A percentile compares a stretch with the other conserved stretches of the same genome.
Conservation (phyloP, 176 grass and related monocot genomes). For the Bothriochloa decipiens region DNA sequence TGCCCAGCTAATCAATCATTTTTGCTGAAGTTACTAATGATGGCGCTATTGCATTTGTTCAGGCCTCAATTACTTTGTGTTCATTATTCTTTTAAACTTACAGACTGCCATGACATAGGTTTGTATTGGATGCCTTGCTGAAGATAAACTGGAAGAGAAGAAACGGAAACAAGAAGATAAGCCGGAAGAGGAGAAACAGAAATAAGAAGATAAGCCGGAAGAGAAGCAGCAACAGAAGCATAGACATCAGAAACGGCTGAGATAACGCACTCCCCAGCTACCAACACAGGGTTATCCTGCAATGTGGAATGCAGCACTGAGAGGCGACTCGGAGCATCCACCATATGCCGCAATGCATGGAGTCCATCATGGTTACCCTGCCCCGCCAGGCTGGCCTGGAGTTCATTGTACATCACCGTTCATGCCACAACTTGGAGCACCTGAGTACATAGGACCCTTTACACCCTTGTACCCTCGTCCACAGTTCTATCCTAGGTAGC, state of each 20-base stretch:
- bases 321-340: conserved; percentile 9
- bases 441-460: neutral
- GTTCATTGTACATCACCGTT: neutral
- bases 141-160: neutral
- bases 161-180: neutral
- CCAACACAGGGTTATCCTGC: neutral
- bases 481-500: neutral
- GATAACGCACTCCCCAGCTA: conserved; percentile 7
- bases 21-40: too few relatives aligned
- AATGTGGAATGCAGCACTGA: neutral
- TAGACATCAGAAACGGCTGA: neutral
- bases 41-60: too few relatives aligned
- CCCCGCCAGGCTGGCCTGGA: neutral
- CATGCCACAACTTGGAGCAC: neutral
- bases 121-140: too few relatives aligned
- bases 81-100: too few relatives aligned
- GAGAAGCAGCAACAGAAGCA: neutral
- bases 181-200: too few relatives aligned
- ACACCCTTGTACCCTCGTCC: neutral
- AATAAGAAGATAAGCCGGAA: too few relatives aligned
- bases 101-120: too few relatives aligned
- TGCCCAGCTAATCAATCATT: too few relatives aligned
- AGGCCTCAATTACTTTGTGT: too few relatives aligned
- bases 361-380: conserved; percentile 1
- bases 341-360: conserved; percentile 28